Evolutionary conservation across 1,139 yeast genomes (phyloP).

Genomic region (Yamadazyma blattariae): DNA sequence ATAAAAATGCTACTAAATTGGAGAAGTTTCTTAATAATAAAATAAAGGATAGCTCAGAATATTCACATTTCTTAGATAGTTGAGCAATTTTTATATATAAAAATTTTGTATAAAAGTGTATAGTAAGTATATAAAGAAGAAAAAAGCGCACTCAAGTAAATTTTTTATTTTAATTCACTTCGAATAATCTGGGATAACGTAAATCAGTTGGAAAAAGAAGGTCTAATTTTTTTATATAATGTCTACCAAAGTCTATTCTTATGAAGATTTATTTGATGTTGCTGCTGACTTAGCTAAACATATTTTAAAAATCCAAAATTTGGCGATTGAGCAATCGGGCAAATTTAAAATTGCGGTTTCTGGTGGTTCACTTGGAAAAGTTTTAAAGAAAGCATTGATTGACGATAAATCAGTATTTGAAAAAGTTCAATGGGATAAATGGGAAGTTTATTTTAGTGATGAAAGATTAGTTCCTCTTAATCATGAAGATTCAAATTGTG

Average conservation of each 20-base stretch:
- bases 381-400: conserved; percentile 66
- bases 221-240: too few relatives aligned
- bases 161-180: too few relatives aligned
- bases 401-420: conserved; percentile 47
- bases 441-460: conserved; percentile 72
- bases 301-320: conserved; percentile 53
- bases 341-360: conserved; percentile 76
- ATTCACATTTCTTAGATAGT: conserved; percentile 40
- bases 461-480: conserved; percentile 69
- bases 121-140: background rate
- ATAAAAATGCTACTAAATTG: conserved; percentile 84
- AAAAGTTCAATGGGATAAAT: conserved; percentile 59
- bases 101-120: conserved; percentile 1
- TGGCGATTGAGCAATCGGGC: conserved; percentile 38
- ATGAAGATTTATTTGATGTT: conserved; percentile 52
- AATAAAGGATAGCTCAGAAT: conserved; percentile 80
- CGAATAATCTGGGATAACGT: too few relatives aligned
- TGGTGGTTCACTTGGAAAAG: conserved; percentile 87
- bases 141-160: too few relatives aligned
- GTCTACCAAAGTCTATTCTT: conserved; percentile 52
- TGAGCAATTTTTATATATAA: too few relatives aligned
- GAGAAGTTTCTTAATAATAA: conserved; percentile 84
- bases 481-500: conserved; percentile 68
- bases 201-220: too few relatives aligned
- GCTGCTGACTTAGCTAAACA: conserved; percentile 58